Evolutionary conservation across 2,329 filamentous ascomycete species (phyloP).

Genomic region (Cordyceps cicadae): DNA sequence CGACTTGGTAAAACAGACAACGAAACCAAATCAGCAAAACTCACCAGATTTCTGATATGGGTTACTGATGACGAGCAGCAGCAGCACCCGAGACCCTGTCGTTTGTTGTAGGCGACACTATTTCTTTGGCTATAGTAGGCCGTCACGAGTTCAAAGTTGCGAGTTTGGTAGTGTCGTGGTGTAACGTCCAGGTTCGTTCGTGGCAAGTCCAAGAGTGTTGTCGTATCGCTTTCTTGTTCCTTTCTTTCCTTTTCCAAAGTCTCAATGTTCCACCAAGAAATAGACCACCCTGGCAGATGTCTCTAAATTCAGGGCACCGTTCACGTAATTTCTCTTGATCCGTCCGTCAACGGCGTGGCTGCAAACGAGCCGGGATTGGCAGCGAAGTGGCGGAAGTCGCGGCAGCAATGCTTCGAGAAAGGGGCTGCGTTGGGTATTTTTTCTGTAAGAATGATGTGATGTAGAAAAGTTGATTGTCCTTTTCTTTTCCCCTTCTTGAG

Average conservation of each 20-base stretch:
- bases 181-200: too few species aligned
- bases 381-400: too few species aligned
- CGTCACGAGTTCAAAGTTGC: neutral
- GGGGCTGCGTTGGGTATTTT: neutral
- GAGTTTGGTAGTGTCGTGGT: neutral
- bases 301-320: neutral
- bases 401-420: neutral
- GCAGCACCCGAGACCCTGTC: neutral
- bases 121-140: too few species aligned
- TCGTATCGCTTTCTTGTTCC: too few species aligned
- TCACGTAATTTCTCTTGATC: neutral
- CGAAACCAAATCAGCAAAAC: neutral
- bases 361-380: neutral
- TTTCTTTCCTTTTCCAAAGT: too few species aligned
- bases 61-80: neutral
- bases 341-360: neutral
- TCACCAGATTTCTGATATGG: neutral
- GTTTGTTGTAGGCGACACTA: neutral
- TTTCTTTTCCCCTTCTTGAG: neutral
- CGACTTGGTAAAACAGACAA: neutral
- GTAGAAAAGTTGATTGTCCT: neutral
- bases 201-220: too few species aligned
- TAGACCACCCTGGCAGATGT: neutral
- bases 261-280: neutral
- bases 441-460: neutral